Conservation (phyloP, 2,329 filamentous ascomycete genomes). For the Zasmidium cellare region DNA sequence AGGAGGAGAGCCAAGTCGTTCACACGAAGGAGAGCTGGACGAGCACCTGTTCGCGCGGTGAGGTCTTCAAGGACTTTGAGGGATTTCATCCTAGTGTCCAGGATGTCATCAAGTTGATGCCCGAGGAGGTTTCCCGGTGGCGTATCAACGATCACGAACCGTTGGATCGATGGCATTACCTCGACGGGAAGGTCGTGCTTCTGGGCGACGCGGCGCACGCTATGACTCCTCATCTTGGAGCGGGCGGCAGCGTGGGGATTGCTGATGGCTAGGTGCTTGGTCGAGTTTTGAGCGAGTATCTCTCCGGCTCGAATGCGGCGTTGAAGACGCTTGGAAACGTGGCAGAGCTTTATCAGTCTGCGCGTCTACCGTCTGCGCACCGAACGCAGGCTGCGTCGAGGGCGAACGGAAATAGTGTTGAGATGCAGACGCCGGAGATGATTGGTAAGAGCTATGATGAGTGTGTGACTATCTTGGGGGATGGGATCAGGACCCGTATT, state of each 20-base stretch:
- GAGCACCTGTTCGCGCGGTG: slow-evolving; percentile 24
- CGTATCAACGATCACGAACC: slow-evolving; percentile 27
- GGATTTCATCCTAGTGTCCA: slow-evolving; percentile 15
- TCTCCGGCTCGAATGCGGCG: slow-evolving; percentile 13
- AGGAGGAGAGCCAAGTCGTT: slow-evolving; percentile 32
- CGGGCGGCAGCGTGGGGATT: slow-evolving; percentile 57
- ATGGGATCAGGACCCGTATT: no score
- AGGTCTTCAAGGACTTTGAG: slow-evolving; percentile 27
- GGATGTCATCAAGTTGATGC: slow-evolving; percentile 27
- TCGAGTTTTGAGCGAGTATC: slow-evolving; percentile 31
- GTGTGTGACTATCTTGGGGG: slow-evolving; percentile 34
- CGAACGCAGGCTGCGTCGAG: slow-evolving; percentile 35
- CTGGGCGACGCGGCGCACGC: slow-evolving; percentile 61
- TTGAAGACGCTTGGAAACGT: slow-evolving; percentile 24
- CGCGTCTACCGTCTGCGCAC: slow-evolving; percentile 37
- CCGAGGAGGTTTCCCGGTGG: slow-evolving; percentile 26
- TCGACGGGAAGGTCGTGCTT: slow-evolving; percentile 41
- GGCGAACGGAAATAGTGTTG: slow-evolving; percentile 36
- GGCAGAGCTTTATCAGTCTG: slow-evolving; percentile 36
- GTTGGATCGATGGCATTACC: slow-evolving; percentile 38
- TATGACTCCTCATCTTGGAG: slow-evolving; percentile 55
- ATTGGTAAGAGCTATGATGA: slow-evolving; percentile 38
- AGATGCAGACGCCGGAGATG: slow-evolving; percentile 39
- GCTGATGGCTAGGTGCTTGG: slow-evolving; percentile 54
- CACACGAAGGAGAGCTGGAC: slow-evolving; percentile 41